Evolutionary conservation across 495 filamentous ascomycete genomes (phyloP), one percentile per base, ranked within the genome.

Genomic region (Talaromyces proteolyticus): DNA sequence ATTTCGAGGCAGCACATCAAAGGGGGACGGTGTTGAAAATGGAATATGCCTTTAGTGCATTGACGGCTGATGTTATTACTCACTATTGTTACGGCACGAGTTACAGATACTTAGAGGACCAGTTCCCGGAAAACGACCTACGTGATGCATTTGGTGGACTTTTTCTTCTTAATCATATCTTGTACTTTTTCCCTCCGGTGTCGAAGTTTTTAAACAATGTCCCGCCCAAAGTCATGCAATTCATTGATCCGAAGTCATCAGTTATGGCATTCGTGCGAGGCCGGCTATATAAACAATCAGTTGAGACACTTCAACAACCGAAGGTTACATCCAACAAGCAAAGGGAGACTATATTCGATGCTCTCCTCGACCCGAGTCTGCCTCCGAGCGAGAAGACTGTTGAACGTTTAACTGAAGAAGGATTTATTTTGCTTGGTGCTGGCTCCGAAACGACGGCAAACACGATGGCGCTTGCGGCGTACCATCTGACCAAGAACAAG

Each of bases 361-460:
- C 37, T 38, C 21, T 56, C 7, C 18, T 39, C 7, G 42, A 29
- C n/a, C 36, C 52, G 3, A 50, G 36, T 1, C 46, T 63, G 40
- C 54, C 64, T 1, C 47, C 43, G 25, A 49, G 63, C 14, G 44
- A 60, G 42, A 47, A 51, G 1, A 25, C 39, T n/a, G 18, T 65
- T 4, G 20, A 59, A 4, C 56, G 73, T 1, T 57, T 78, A 0
- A 53, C 50, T 22, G 59, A 74, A 40, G 76, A 80, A 48, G 68
- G 61, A 10, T 53, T 64, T 22, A 44, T 57, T 4, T 37, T 79
- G 25, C 50, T 70, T 2, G 58, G 57, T 20, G 75, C 64, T 2
- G 75, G 75, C 0, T 72, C 70, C 0, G 70, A 70, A 53, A 76
- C 75, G 7, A 72, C 72, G 0, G 57, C 52, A 0, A 34, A 55